Conservation (phyloP, 208 protist species). For the Crithidia expoeki region DNA sequence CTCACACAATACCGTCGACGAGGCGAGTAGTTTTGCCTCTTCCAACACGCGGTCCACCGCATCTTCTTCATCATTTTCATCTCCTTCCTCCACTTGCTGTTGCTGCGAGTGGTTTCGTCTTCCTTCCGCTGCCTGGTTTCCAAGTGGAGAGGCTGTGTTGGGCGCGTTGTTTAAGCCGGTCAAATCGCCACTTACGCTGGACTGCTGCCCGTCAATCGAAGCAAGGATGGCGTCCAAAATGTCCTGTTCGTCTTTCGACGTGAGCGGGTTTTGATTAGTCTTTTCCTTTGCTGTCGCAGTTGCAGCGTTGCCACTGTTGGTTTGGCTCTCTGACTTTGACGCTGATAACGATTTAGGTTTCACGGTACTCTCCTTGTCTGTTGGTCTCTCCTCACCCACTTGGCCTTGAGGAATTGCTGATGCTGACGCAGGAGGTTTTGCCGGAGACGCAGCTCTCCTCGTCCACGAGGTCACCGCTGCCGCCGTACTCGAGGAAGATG, state of each 20-base stretch:
- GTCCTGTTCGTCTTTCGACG: conserved; percentile 43
- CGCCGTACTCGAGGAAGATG: neutral
- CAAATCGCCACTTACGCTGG: conserved; percentile 71
- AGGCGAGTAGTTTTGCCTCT: conserved; percentile 53
- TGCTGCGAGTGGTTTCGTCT: neutral
- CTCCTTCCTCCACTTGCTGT: neutral
- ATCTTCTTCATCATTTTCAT: conserved; percentile 23
- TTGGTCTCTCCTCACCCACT: too few relatives aligned
- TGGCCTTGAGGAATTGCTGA: too few relatives aligned
- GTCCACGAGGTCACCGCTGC: too few relatives aligned
- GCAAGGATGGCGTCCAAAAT: conserved; percentile 68
- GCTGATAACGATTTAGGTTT: too few relatives aligned
- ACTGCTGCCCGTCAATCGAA: conserved; percentile 60
- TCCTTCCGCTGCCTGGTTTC: neutral
- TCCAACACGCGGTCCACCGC: conserved; percentile 55
- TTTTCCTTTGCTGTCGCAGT: neutral
- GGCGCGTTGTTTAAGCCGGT: conserved; percentile 8
- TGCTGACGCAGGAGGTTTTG: too few relatives aligned
- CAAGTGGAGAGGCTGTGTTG: neutral
- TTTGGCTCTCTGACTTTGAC: too few relatives aligned
- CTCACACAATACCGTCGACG: conserved; percentile 31
- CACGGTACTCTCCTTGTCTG: too few relatives aligned
- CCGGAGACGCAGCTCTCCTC: too few relatives aligned
- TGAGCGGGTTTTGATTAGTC: neutral
- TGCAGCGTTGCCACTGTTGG: neutral